These are phyloP conservation scores for Nymphaea colorata DNA, from an alignment of 164 flowering plant genomes.

Conservation along the genomic window DNA sequence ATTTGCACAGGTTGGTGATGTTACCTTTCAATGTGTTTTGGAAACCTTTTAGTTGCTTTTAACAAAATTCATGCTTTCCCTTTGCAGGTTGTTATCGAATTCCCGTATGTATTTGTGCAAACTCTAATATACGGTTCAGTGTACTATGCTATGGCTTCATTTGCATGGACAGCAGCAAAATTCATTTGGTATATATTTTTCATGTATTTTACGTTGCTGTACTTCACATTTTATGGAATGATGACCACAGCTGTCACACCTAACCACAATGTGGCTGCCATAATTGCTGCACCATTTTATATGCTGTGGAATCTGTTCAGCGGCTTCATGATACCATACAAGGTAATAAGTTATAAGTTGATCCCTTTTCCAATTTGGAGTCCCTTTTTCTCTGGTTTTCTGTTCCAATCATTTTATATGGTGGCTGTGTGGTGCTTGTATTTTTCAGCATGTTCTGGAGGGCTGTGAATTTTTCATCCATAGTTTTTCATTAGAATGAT, in stretches of 20 bases:
- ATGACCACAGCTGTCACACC: slow-evolving; percentile 95
- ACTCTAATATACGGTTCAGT: slow-evolving; percentile 59
- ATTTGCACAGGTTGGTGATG: slow-evolving; percentile 67
- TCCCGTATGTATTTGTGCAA: slow-evolving; percentile 86
- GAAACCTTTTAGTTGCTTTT: neutral
- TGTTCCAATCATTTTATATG: neutral
- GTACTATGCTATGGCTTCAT: slow-evolving; percentile 83
- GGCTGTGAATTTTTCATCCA: neutral
- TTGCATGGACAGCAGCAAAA: slow-evolving; percentile 62
- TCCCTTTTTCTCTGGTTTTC: neutral
- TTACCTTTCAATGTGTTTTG: neutral
- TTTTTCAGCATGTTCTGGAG: neutral
- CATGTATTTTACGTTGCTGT: slow-evolving; percentile 83
- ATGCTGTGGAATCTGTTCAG: slow-evolving; percentile 99
- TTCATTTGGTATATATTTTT: slow-evolving; percentile 76
- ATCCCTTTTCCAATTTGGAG: neutral
- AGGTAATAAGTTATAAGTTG: slow-evolving; percentile 35
- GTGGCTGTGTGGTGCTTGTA: neutral
- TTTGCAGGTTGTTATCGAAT: slow-evolving; percentile 83
- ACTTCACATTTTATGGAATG: slow-evolving; percentile 97
- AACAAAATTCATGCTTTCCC: neutral
- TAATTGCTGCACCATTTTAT: slow-evolving; percentile 86
- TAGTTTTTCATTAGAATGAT: neutral
- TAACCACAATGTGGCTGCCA: slow-evolving; percentile 83
- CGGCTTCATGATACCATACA: slow-evolving; percentile 85